Evolutionary conservation across 306 rosid genomes (phyloP), one percentile per base, ranked within the genome.

Genomic region (Albizia julibrissin): DNA sequence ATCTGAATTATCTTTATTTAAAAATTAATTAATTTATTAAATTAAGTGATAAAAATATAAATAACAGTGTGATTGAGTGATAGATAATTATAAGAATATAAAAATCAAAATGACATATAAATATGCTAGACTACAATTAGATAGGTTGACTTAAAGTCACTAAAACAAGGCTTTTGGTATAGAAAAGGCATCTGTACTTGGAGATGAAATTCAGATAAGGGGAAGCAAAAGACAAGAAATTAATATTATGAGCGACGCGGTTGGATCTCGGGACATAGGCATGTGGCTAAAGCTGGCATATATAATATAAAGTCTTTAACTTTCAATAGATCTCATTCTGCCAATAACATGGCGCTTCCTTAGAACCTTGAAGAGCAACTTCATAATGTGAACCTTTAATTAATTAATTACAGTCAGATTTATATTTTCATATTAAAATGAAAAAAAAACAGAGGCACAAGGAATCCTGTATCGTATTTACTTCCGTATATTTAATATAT

Each of bases 211-310:
- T 85, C 71, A 80, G 88, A 81, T 87, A 78, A 81, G 83, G 83
- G 39, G 34, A 84, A 56, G 47, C 74, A 87, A 33, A 84, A 72
- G 87, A 90, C 90, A 80, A 79, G 56, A 80, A 80, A 78, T 75
- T 75, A 81, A 84, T 58, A 22, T 86, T 78, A 86, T 82, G 81
- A 85, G 87, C 93, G 85, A 69, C 84, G 86, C 87, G 85, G 87
- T 85, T 86, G 94, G 97, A 90, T 92, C 94, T 87, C 85, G 80
- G 43, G 87, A 88, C 94, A 88, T 46, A 80, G 73, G 90, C 98
- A 92, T 87, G 94, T 92, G 97, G 87, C 82, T 83, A 78, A 79
- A 86, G 88, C 88, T 72, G 92, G 84, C 85, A 75, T 79, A 75
- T 65, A 74, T 50, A n/a, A 50, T 58, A 74, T 66, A 26, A 43